Conservation (phyloP, 2,329 filamentous ascomycete species). For the Didymella segeticola region DNA sequence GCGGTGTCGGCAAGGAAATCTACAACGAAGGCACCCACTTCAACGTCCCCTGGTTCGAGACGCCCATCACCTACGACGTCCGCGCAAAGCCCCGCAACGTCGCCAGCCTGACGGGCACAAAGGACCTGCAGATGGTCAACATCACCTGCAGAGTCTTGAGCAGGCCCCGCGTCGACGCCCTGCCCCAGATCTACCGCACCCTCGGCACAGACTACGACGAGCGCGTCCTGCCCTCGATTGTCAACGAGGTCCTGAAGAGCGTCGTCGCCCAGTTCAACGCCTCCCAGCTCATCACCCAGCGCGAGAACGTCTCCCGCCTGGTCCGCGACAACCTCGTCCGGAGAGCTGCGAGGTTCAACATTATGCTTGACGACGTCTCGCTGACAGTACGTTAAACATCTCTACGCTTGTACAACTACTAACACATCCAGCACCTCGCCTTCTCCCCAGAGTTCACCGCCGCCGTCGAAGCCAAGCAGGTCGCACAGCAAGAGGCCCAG, state of each 20-base stretch:
- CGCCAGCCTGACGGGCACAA: constrained; percentile 95
- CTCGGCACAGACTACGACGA: constrained; percentile 96
- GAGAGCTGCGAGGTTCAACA: constrained; percentile 95
- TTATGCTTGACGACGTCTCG: constrained; percentile 95
- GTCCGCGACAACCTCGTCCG: constrained; percentile 92
- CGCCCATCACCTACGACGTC: constrained; percentile 95
- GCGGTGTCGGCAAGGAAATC: constrained; percentile 94
- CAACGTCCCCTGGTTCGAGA: constrained; percentile 96
- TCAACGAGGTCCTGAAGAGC: constrained; percentile 98
- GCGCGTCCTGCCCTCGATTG: constrained; percentile 96
- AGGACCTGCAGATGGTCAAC: constrained; percentile 99
- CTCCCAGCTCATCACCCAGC: constrained; percentile 97
- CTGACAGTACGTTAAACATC: constrained; percentile 86
- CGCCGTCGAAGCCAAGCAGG: constrained; percentile 73
- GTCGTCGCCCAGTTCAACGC: constrained; percentile 99
- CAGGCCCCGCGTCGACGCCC: constrained; percentile 81
- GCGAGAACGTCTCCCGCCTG: constrained; percentile 91
- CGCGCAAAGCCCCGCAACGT: constrained; percentile 97
- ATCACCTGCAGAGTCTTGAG: constrained; percentile 99
- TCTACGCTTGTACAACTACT: too few relatives aligned
- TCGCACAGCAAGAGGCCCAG: constrained; percentile 89
- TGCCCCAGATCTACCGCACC: constrained; percentile 97
- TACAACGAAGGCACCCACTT: constrained; percentile 98
- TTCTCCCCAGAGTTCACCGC: constrained; percentile 75
- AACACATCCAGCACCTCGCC: constrained; percentile 63